These are phyloP conservation scores for Cryphonectria nitschkei DNA, from an alignment of 2,329 filamentous ascomycete genomes.

Conservation along the genomic window DNA sequence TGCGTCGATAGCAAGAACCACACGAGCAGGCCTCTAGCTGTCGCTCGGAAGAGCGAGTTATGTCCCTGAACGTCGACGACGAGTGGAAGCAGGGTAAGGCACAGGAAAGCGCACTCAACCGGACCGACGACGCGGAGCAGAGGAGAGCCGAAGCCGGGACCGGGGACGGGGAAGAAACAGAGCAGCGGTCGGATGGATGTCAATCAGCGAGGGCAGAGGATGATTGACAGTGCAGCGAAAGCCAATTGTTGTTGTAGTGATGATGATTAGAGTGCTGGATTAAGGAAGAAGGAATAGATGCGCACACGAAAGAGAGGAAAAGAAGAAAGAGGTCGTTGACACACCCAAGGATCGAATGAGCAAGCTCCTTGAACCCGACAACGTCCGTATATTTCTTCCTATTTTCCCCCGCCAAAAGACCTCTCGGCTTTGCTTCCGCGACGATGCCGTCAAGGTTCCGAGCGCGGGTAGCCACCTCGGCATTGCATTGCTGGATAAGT, in stretches of 20 bases:
- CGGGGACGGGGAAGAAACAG: background rate
- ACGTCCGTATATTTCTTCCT: slow-evolving; percentile 13
- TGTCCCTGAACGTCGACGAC: background rate
- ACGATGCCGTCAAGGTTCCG: slow-evolving; percentile 15
- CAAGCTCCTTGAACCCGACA: slow-evolving; percentile 1
- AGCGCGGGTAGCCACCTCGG: slow-evolving; percentile 23
- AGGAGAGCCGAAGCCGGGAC: background rate
- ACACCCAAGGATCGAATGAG: background rate
- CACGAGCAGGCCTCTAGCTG: background rate
- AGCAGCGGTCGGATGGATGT: background rate
- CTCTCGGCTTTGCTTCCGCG: background rate
- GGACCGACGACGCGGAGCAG: background rate
- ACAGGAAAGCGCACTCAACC: background rate
- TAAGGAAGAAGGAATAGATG: background rate
- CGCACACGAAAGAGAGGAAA: background rate
- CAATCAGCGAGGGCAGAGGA: background rate
- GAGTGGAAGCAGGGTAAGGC: slow-evolving; percentile 1
- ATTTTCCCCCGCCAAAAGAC: background rate
- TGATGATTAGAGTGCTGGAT: background rate
- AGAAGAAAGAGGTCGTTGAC: background rate
- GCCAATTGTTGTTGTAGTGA: background rate
- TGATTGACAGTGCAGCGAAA: background rate
- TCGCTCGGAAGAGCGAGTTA: background rate
- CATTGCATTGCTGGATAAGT: slow-evolving; percentile 21
- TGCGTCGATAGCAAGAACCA: no score